Evolutionary conservation across 2,329 filamentous ascomycete genomes (phyloP), one percentile per base, ranked within the genome.

Genomic region (Rhinocladiella mackenziei): DNA sequence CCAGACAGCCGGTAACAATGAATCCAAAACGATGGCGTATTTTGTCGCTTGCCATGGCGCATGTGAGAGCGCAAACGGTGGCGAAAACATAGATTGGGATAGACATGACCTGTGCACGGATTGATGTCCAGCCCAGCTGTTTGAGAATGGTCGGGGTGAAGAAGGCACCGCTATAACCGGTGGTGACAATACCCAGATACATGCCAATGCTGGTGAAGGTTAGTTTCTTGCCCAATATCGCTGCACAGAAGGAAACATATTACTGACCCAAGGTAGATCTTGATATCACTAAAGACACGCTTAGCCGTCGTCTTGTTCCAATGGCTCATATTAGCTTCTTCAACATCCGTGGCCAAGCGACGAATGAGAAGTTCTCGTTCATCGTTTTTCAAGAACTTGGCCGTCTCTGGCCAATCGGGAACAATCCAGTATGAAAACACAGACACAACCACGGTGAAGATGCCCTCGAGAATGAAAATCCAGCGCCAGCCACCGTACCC

Each of bases 111-210:
- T 66, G 64, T 13, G 60, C 61, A 10, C 54, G 48, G 13, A 59
- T 53, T 2, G 58, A 53, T 5, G 51, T 55, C 55, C 62, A 66
- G 1, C 62, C 62, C 2, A 66, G 50, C 30, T 60, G 59, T 28
- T 56, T 58, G 18, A 66, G 51, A 32, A 66, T 64, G 8, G 61
- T 62, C 1, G 62, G 64, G 14, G 61, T 60, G 53, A 67, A 66
- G 22, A 62, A 56, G 3, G 56, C 50, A 5, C 62, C 60, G 11
- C 57, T 57, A 31, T 63, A 65, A 10, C 61, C 61, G 2, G 61
- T 63, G 8, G 62, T 59, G 5, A 62, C 62, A 30, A 62, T 58
- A 20, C 60, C 61, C 20, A 66, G 48, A 51, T 65, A 65, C 33
- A 61, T 55, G 37, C 57, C 15, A 30, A 48, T 52, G 13, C 51